Evolutionary conservation across 805 yeast genomes (phyloP), one percentile per base, ranked within the genome.

Genomic region (Zygotorulaspora sp.): DNA sequence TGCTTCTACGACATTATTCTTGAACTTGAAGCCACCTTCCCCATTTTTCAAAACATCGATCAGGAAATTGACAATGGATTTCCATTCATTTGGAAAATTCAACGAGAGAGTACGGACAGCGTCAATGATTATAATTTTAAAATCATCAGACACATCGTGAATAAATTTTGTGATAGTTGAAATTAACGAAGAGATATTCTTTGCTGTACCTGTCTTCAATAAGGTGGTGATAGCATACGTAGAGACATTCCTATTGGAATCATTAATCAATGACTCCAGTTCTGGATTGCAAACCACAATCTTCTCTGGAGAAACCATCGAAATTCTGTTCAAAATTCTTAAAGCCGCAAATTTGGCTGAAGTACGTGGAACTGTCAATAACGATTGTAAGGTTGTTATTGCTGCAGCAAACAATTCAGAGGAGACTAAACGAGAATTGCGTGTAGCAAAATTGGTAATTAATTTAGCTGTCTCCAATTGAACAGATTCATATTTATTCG

Each of bases 151-250:
- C 47, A 92, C 90, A 50, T 90, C 97, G 58, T 77, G 85, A 83
- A 90, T 85, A 60, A 89, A 83, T 24, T 82, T 80, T 21, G 92
- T 73, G 66, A 92, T 87, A 38, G 88, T 89, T 46, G 80, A 73
- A 64, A 92, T 86, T 52, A 92, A 74, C 54, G 95, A 75, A 61
- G 90, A 96, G 40, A 92, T 96, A 50, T 77, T 76, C 44, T 85
- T 87, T 45, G 86, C 82, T 48, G 89, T 88, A 59, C 97, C 96
- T 2, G 97, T 90, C 67, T 90, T 92, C 63, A 92, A 76, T 57
- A 92, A 71, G 2, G 97, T 90, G 22, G 97, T 92, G 60, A 92
- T 92, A 18, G 98, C 97, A 64, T 87, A 90, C 11, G 98, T 92
- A 10, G 97, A 90, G 48, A 92, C 79, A 22, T 96, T 81, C 66